Base-by-base conservation (phyloP, 2,329 filamentous ascomycete genomes). In the Cordyceps farinosa region DNA sequence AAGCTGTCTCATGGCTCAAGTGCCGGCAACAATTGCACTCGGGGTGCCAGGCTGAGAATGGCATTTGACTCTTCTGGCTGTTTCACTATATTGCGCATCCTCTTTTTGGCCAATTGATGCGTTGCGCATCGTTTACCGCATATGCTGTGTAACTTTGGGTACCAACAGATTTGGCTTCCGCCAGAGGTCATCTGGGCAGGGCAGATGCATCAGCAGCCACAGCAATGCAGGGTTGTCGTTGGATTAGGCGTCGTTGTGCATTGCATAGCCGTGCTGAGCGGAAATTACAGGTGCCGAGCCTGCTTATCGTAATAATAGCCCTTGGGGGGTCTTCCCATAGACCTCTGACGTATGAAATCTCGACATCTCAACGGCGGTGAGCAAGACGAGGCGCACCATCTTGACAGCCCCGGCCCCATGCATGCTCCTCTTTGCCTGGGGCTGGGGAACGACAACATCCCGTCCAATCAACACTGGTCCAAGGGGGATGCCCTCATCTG, bases 81-180 rank as follows among this genome's bases (percentile, higher is more conserved):
- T 44, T 44, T 55, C 38, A 55, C 53, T 9, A n/a, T 22, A 55
- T 44, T 29, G 3, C 15, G 1, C 38, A 32, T 42, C 38, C 13
- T 22, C 36, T 48, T 15, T 36, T 48, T 36, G 42, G 42, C 54
- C 29, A 32, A 27, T 34, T 36, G 40, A 15, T 4, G 9, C 15
- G 5, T 30, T 32, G 27, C 27, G 15, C 38, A 22, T 42, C 53
- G 13, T 13, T 40, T 5, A 40, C 38, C 17, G n/a, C 22, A 27
- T 22, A 29, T 13, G 29, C 34, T 36, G 48, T 53, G 58, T 45
- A 45, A 42, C 58, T 53, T 61, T 61, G 48, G 58, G 58, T 40
- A 61, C 58, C 45, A 8, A 50, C 3, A 30, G 10, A 38, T 42
- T 50, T 50, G 32, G 56, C 32, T 9, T 56, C 29, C 9, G 40